Conservation (phyloP, 441 rosid species). For the Caryocar brasiliense region DNA sequence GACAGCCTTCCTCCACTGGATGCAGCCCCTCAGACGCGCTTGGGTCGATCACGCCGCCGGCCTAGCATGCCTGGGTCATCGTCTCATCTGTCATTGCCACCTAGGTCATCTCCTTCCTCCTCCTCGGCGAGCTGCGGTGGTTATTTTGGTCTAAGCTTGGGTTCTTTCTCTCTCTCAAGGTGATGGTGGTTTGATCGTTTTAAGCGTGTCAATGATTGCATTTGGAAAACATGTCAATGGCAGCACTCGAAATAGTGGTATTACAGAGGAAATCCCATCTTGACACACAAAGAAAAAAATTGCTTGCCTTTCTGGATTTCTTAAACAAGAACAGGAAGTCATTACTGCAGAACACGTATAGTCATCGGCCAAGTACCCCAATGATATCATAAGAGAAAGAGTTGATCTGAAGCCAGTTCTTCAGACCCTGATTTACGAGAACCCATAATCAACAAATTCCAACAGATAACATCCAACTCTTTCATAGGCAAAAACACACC, state of each 20-base stretch:
- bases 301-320: conserved; percentile 58
- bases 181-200: too few relatives aligned
- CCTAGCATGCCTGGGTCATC: too few relatives aligned
- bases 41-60: too few relatives aligned
- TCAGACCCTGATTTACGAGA: conserved; percentile 32
- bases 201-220: too few relatives aligned
- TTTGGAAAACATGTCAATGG: conserved; percentile 63
- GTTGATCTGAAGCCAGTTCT: conserved; percentile 35
- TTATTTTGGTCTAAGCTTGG: too few relatives aligned
- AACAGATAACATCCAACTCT: conserved; percentile 46
- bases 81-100: too few relatives aligned
- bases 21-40: too few relatives aligned
- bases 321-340: conserved; percentile 36
- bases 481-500: conserved; percentile 40
- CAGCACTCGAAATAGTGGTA: conserved; percentile 55
- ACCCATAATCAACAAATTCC: conserved; percentile 58
- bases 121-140: too few relatives aligned
- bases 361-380: conserved; percentile 38
- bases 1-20: too few relatives aligned
- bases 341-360: conserved; percentile 38
- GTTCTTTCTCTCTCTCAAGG: too few relatives aligned
- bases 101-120: too few relatives aligned
- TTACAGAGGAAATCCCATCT: conserved; percentile 59
- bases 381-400: conserved; percentile 38
- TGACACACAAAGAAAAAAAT: conserved; percentile 42